Percentiles rank a stretch among this genome's conserved stretches.
phyloP scores from a whole-genome alignment of 129 eudicot genomes.

The Pseudognaphalium luteoalbum region DNA sequence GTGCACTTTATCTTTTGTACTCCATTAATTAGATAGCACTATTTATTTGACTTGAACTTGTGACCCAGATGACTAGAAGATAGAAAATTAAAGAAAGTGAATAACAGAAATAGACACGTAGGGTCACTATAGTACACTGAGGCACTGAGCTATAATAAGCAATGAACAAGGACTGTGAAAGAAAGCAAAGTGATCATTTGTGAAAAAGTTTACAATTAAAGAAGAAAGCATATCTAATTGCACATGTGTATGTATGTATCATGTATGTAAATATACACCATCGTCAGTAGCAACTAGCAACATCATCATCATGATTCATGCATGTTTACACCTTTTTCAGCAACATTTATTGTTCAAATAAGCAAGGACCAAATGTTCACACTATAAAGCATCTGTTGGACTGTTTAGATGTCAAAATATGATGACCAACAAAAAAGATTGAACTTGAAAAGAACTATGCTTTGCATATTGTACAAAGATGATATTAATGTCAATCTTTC shows the following conservation, averaged over 20 bases:
- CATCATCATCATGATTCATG: constrained; percentile 21
- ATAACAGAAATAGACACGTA: constrained; percentile 13
- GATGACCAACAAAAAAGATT: constrained; percentile 7
- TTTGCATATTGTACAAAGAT: constrained; percentile 39
- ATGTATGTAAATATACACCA: background rate
- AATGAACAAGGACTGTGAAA: constrained; percentile 8
- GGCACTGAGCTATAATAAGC: background rate
- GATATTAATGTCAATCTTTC: constrained; percentile 32
- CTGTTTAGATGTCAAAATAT: background rate
- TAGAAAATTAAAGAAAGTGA: background rate
- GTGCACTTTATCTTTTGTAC: background rate
- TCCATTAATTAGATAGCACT: no score
- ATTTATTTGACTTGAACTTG: background rate
- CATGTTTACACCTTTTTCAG: constrained; percentile 20
- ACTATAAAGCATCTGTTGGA: background rate
- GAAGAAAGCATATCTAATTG: background rate
- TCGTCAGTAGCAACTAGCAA: background rate
- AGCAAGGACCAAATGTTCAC: constrained; percentile 7
- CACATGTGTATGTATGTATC: background rate
- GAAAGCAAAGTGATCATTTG: constrained; percentile 8
- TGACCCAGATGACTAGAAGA: background rate
- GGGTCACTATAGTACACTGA: background rate
- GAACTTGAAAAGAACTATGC: constrained; percentile 24
- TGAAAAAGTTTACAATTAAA: background rate
- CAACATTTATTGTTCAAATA: constrained; percentile 27